Base-by-base conservation (phyloP, 2,329 filamentous ascomycete genomes). In the Grosmannia huntii region DNA sequence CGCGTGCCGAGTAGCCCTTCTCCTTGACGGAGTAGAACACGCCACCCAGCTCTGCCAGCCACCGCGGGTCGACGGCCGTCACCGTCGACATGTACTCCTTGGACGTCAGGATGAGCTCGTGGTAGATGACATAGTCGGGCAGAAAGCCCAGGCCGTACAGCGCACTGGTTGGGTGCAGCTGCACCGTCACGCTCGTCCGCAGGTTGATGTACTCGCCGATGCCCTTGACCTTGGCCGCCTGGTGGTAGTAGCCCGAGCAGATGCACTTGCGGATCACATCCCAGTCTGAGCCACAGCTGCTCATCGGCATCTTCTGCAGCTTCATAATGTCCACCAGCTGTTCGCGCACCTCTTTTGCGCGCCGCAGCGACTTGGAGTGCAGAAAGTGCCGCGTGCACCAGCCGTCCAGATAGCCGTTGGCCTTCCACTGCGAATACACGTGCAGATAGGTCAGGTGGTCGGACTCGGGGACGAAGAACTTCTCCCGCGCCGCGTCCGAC, bases 11-110 rank as follows among this genome's bases (percentile, higher is more conserved):
- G 69, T 95, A 99, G 1, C 92, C 94, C 72, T 99, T 99, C 73
- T 97, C 92, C 73, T 96, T 96, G 68, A 99, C 82, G 1, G 87
- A 94, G 72, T 97, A 99, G 71, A 99, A 99, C 0, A 99, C 94
- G 1, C 91, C 94, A 38, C 95, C 94, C 6, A 99, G 77, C 69
- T 99, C 94, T 7, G 94, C 94, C 48, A 99, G 82, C 94, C 94
- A 99, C 69, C 95, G 90, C 56, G 94, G 92, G 69, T 99, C 94
- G 1, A 99, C 94, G 1, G 90, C 84, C 5, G 94, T 99, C 11
- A 99, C 94, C 5, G 90, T 96, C 3, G 89, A 95, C 84, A 99
- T 96, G 75, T 97, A 99, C 69, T 97, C 94, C 69, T 96, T 96
- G 59, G 86, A 89, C 0, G 94, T 99, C 61, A 99, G 82, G 65